Conservation (phyloP, 2,329 filamentous ascomycete species). For the Diaporthe caulivora region DNA sequence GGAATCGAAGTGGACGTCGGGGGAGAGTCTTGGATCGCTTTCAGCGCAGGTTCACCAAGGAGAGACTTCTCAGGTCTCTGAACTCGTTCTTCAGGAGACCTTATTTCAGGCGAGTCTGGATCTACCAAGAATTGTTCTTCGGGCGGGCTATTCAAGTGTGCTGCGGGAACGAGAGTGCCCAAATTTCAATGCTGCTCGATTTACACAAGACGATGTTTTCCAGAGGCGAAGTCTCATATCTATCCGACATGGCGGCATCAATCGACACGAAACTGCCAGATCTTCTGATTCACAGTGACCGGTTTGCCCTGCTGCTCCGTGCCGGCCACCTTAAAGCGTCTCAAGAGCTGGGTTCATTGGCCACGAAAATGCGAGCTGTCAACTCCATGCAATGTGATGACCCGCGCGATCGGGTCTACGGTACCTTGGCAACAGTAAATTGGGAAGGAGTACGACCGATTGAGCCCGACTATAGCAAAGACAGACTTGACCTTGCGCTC, state of each 20-base stretch:
- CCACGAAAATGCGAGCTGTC: not conserved
- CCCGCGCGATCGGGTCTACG: conserved; percentile 24
- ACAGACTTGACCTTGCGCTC: not conserved
- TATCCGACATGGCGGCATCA: too few relatives aligned
- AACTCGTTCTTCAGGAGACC: not conserved
- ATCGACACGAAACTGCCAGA: too few relatives aligned
- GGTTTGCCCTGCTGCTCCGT: too few relatives aligned
- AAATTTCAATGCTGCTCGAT: not conserved
- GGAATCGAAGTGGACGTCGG: not conserved
- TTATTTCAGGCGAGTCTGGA: conserved; percentile 31
- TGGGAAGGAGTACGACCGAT: not conserved
- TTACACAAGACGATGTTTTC: not conserved
- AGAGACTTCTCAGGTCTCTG: not conserved
- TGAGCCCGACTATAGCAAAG: conserved; percentile 16
- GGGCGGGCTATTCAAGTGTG: not conserved
- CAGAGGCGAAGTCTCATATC: too few relatives aligned
- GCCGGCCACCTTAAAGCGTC: not conserved
- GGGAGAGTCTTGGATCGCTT: not conserved
- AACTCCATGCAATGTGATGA: not conserved
- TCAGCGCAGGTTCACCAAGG: not conserved
- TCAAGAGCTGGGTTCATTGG: too few relatives aligned
- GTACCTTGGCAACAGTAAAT: not conserved
- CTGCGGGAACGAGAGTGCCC: not conserved
- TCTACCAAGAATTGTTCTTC: conserved; percentile 24
- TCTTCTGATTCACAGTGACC: too few relatives aligned